Base-by-base conservation (phyloP, 768 basidiomycete genomes). In the Leccinum arenicola region DNA sequence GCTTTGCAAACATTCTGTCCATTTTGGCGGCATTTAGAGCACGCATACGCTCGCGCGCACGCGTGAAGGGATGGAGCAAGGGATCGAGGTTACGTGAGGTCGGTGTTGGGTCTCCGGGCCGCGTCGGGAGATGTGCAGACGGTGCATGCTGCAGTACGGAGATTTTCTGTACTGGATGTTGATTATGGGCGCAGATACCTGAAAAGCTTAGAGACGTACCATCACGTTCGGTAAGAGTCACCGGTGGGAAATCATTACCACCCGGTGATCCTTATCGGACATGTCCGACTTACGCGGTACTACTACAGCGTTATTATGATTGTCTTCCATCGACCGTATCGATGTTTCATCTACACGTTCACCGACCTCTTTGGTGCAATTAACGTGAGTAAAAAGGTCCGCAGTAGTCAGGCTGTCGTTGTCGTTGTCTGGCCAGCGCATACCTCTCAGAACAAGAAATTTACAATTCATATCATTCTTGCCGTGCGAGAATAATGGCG, bases 1-100 rank as follows among this genome's bases (percentile, higher is more conserved):
- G 97, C 67, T 97, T 98, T n/a, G 97, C 88, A 70, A 98, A 98
- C 77, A 99, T 93, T 59, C 92, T 80, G 54, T 98, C 96, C 82
- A 99, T 91, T 77, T 99, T 99, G 14, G 89, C 90, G 2, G 97
- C 97, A 62, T 95, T 96, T 50, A 98, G 72, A 3, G 97, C 97
- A 59, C 97, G 86, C 19, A 86, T 95, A 36, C 96, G 91, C 76
- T 99, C 97, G 54, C 97, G 79, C 5, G 94, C 90, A 21, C 90
- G 87, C 0, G 95, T 82, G 72, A 99, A 98, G 3, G 97, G 97
- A 68, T 99, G 97, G 75, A 93, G 86, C n/a, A 93, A 78, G 0
- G 96, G 95, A 70, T 98, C 88, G 48, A 98, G 83, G 74, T 99
- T 99, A 54, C 97, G 82, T 8, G 91, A 91, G 3, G 86, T 85